Evolutionary conservation across 768 basidiomycete species (phyloP).

Genomic region (Lentinula detonsa): DNA sequence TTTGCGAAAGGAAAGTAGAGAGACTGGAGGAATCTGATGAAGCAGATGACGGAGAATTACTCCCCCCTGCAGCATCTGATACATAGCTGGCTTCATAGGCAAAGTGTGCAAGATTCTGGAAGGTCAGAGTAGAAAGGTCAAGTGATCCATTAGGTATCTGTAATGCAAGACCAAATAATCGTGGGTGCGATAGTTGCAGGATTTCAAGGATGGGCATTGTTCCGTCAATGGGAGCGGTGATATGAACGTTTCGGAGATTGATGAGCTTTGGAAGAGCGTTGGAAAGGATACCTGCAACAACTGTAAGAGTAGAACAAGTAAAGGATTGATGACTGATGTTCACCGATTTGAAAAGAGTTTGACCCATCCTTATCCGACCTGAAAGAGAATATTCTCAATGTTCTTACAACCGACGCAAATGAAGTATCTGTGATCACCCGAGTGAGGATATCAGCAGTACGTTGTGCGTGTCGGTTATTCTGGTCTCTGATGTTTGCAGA

Average conservation of each 20-base stretch:
- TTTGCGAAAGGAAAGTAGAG: slow-evolving; percentile 39
- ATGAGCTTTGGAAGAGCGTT: slow-evolving; percentile 61
- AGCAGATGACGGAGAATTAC: neutral
- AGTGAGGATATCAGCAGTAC: slow-evolving; percentile 67
- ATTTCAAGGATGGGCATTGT: slow-evolving; percentile 46
- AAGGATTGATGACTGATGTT: slow-evolving; percentile 1
- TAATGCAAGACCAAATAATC: slow-evolving; percentile 51
- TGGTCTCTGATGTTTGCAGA: slow-evolving; percentile 23
- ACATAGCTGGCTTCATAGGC: slow-evolving; percentile 42
- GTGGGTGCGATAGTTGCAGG: slow-evolving; percentile 44
- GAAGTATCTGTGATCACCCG: slow-evolving; percentile 53
- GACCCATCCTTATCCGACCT: slow-evolving; percentile 40
- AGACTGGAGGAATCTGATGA: slow-evolving; percentile 17
- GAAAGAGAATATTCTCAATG: slow-evolving; percentile 53
- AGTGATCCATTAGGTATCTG: slow-evolving; percentile 31
- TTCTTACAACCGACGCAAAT: slow-evolving; percentile 54
- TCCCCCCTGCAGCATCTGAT: neutral
- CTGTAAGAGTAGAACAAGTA: neutral
- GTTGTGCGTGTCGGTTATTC: slow-evolving; percentile 50
- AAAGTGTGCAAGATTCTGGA: slow-evolving; percentile 55
- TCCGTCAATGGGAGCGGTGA: slow-evolving; percentile 50
- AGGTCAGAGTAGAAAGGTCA: slow-evolving; percentile 41
- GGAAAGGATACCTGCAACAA: slow-evolving; percentile 51
- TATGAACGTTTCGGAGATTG: slow-evolving; percentile 55
- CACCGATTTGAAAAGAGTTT: slow-evolving; percentile 63